These are phyloP conservation scores for Globisporangium takayamanum DNA, from an alignment of 352 stramenopile species.

Conservation along the genomic window DNA sequence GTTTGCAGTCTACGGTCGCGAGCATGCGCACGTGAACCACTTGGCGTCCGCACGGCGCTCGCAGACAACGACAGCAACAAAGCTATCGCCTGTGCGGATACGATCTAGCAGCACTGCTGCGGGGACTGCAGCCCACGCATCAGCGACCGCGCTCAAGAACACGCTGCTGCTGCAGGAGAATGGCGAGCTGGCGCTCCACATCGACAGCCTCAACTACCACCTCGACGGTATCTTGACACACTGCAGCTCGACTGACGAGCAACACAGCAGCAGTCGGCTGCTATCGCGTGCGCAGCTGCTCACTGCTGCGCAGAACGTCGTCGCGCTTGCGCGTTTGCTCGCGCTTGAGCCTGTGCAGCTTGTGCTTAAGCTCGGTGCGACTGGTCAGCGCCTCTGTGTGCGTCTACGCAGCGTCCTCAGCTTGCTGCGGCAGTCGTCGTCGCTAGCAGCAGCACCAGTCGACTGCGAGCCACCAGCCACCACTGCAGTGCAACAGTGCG, in stretches of 20 bases:
- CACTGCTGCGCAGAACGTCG: conserved; percentile 21
- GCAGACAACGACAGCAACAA: too few species aligned
- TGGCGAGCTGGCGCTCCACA: conserved; percentile 31
- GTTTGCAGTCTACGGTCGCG: conserved; percentile 50
- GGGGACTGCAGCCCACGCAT: conserved; percentile 5
- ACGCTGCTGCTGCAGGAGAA: conserved; percentile 60
- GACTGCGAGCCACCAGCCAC: neutral
- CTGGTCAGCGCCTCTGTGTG: conserved; percentile 13
- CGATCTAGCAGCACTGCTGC: conserved; percentile 5
- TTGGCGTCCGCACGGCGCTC: conserved; percentile 4
- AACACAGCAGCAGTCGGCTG: neutral
- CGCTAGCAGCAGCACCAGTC: neutral
- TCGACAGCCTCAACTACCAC: conserved; percentile 59
- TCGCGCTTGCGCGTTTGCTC: conserved; percentile 36
- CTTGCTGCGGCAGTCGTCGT: conserved; percentile 6
- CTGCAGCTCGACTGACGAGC: conserved; percentile 1
- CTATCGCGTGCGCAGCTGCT: neutral
- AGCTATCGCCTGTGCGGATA: too few species aligned
- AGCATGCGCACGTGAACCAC: conserved; percentile 35
- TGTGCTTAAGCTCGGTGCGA: conserved; percentile 25
- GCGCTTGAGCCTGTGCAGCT: conserved; percentile 25
- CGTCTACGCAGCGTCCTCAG: conserved; percentile 32
- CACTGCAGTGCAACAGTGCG: neutral
- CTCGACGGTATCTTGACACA: conserved; percentile 41
- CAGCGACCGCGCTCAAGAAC: conserved; percentile 24